Percentiles rank a stretch among this genome's conserved stretches.
These are phyloP conservation scores for Trichoderma breve DNA, from an alignment of 2,329 filamentous ascomycete genomes.

Conservation along the genomic window DNA sequence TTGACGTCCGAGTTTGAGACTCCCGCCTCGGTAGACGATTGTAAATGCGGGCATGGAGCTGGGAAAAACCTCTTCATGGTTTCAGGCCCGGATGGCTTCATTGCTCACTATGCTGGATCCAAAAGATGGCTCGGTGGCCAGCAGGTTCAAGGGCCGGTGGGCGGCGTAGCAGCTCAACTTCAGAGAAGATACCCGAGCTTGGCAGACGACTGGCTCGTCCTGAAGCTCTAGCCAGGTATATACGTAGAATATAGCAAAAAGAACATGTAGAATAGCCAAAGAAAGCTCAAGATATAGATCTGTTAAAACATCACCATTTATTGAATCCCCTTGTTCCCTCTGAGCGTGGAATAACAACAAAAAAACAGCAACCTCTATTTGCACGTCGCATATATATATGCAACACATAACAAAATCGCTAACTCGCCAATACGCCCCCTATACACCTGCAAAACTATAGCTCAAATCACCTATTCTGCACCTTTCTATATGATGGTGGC, in stretches of 20 bases:
- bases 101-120: conserved; percentile 73
- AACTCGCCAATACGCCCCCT: conserved; percentile 9
- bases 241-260: not conserved
- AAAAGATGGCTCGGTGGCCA: conserved; percentile 72
- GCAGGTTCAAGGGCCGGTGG: conserved; percentile 72
- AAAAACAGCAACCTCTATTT: no score
- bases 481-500: conserved; percentile 93
- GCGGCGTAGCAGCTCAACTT: conserved; percentile 64
- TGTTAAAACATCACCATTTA: not conserved
- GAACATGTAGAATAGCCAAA: not conserved
- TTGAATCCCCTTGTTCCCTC: no score
- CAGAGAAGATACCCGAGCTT: conserved; percentile 43
- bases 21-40: conserved; percentile 22
- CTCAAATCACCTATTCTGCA: conserved; percentile 60
- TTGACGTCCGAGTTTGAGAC: conserved; percentile 33
- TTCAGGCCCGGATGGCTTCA: conserved; percentile 88
- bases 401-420: conserved; percentile 9
- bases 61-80: conserved; percentile 72
- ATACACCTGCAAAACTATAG: not conserved
- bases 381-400: no score
- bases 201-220: conserved; percentile 48
- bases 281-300: not conserved
- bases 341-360: no score
- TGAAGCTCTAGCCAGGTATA: conserved; percentile 44
- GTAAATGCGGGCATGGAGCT: conserved; percentile 29